Base-by-base conservation (phyloP, 257 asterid species). In the Salvia hispanica region DNA sequence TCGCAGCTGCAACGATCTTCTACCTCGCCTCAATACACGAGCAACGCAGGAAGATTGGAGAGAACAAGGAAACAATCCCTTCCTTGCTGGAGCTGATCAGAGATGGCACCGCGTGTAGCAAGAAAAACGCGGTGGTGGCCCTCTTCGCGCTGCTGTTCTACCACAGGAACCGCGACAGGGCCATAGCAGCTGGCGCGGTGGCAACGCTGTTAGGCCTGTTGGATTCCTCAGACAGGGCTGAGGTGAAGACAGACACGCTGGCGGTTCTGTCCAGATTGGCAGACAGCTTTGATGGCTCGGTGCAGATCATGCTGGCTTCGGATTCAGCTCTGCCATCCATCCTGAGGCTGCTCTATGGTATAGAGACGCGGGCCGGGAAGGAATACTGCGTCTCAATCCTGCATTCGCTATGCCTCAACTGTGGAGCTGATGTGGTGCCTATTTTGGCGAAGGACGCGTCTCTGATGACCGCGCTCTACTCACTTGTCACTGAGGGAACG, bases 1-100 rank as follows among this genome's bases (percentile, higher is more conserved):
- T 36, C 0, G 96, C 96, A 55, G 96, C 95, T 2, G 96, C 92
- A 1, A 72, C 77, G 3, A 55, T 87, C 1, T 89, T 89, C 42
- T 89, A 87, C 79, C 80, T 89, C 47, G 71, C 88, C 1, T 87
- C 96, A 2, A 58, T 75, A 5, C 84, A 84, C 2, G 86, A 83
- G 34, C 57, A 83, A 36, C 84, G 95, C 6, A 80, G 67, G 51
- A 16, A 67, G 64, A 82, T 87, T 0, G 95, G 93, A 6, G 89
- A 79, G 51, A 80, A 74, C n/a, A 54, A 47, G 3, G 82, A 74
- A 21, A 74, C 76, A 0, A 74, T 87, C 74, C 88, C 87, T 10
- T 77, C 84, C 16, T 52, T 89, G 40, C 67, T 87, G 4, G 80
- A 78, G 11, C 52, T 87, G 51, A 78, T 87, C 63, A 59, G 61